Percentiles rank a stretch among this genome's conserved stretches.
Evolutionary conservation across 2,329 filamentous ascomycete genomes (phyloP).

Genomic region (Exutisphaerella laricina): DNA sequence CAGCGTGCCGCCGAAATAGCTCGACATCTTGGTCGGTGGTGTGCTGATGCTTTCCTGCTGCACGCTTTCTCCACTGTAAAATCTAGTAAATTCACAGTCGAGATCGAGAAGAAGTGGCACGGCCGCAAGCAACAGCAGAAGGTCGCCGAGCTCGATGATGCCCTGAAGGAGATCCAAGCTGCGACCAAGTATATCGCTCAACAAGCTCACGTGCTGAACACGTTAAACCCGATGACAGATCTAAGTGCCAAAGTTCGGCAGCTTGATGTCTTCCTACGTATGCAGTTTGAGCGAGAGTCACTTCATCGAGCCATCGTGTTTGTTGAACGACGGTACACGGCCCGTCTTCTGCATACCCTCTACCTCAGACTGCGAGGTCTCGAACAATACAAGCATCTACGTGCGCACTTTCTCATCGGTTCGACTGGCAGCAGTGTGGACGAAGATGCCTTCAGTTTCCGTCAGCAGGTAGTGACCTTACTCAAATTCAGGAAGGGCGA

Average conservation of each 20-base stretch:
- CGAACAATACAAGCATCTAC: constrained; percentile 51
- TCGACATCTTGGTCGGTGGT: constrained; percentile 72
- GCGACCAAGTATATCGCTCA: constrained; percentile 43
- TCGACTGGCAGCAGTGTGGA: constrained; percentile 36
- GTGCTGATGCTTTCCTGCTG: constrained; percentile 61
- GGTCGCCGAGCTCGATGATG: constrained; percentile 45
- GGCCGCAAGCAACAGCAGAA: constrained; percentile 23
- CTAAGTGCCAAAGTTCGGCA: constrained; percentile 69
- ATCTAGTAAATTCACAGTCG: constrained; percentile 22
- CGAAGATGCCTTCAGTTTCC: constrained; percentile 61
- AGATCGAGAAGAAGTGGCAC: constrained; percentile 30
- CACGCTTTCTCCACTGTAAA: constrained; percentile 22
- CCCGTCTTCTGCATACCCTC: constrained; percentile 64
- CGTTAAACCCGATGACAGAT: constrained; percentile 19
- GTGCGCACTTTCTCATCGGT: constrained; percentile 60
- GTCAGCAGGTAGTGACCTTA: constrained; percentile 68
- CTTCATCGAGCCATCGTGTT: constrained; percentile 79
- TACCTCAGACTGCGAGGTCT: constrained; percentile 47
- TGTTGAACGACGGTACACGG: constrained; percentile 72
- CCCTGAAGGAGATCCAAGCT: constrained; percentile 53
- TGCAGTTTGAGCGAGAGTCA: constrained; percentile 56
- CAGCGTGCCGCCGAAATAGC: constrained; percentile 55
- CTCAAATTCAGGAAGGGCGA: constrained; percentile 56
- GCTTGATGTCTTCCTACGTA: constrained; percentile 55
- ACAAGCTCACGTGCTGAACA: constrained; percentile 5